These are phyloP conservation scores for Termitomyces sp. DNA, from an alignment of 768 basidiomycete species.

Conservation along the genomic window DNA sequence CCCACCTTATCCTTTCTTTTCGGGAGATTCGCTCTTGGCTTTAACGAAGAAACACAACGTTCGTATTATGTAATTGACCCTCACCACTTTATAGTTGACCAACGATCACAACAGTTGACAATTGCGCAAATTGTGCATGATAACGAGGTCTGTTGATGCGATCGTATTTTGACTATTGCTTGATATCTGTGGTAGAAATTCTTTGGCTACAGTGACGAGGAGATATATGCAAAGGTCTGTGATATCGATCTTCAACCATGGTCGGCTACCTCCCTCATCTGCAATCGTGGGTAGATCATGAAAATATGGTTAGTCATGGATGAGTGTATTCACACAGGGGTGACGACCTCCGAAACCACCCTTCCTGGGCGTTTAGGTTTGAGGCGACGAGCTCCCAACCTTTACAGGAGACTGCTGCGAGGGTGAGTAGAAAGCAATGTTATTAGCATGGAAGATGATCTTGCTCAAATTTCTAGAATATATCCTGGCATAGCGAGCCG, in stretches of 20 bases:
- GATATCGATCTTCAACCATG: not conserved
- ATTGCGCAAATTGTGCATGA: conserved; percentile 94
- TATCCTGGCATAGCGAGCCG: conserved; percentile 47
- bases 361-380: conserved; percentile 85
- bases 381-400: conserved; percentile 79
- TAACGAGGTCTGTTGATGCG: conserved; percentile 58
- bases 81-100: not conserved
- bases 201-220: conserved; percentile 73
- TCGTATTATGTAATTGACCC: conserved; percentile 28
- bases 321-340: conserved; percentile 83
- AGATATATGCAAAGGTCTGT: conserved; percentile 70
- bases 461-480: conserved; percentile 31
- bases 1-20: conserved; percentile 83
- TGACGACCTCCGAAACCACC: conserved; percentile 73
- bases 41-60: conserved; percentile 82
- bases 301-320: conserved; percentile 94
- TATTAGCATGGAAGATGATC: not conserved
- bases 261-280: not conserved
- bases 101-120: conserved; percentile 59
- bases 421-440: conserved; percentile 46
- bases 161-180: not conserved
- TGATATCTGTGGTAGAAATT: conserved; percentile 34
- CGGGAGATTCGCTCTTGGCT: conserved; percentile 71
- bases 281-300: conserved; percentile 43
- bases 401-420: conserved; percentile 89